Conservation (phyloP, 257 asterid genomes). For the Nicotiana tomentosiformis region DNA sequence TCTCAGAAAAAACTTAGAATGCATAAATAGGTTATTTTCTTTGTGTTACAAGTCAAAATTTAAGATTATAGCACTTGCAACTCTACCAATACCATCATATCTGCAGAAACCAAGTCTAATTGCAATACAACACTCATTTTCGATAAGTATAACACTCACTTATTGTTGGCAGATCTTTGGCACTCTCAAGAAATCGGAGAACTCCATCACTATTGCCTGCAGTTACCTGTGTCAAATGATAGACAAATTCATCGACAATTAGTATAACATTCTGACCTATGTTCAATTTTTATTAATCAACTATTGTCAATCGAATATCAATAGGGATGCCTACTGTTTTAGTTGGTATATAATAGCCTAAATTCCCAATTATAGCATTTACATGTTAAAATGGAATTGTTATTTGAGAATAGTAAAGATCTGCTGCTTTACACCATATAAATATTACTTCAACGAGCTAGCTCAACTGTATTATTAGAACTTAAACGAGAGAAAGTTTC, state of each 20-base stretch:
- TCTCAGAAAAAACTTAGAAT: neutral
- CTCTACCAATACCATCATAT: neutral
- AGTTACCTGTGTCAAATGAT: constrained; percentile 24
- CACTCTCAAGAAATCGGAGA: constrained; percentile 34
- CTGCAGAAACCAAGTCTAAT: neutral
- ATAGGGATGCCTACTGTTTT: neutral
- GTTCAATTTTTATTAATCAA: neutral
- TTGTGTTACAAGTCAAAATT: neutral
- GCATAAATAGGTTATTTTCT: neutral
- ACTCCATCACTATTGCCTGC: constrained; percentile 20
- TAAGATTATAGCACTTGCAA: neutral
- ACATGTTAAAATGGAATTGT: neutral
- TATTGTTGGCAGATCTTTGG: constrained; percentile 36
- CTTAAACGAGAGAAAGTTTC: neutral
- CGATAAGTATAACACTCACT: constrained; percentile 21
- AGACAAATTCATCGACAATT: neutral
- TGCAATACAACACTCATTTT: neutral
- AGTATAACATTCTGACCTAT: neutral
- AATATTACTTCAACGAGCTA: neutral
- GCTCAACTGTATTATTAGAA: neutral
- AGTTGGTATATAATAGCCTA: neutral
- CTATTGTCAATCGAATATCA: neutral
- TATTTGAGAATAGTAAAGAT: neutral
- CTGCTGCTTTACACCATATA: too few relatives aligned
- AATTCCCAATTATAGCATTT: neutral